These are phyloP conservation scores for Kwoniella botswanensis DNA, from an alignment of 768 basidiomycete species.

Conservation along the genomic window DNA sequence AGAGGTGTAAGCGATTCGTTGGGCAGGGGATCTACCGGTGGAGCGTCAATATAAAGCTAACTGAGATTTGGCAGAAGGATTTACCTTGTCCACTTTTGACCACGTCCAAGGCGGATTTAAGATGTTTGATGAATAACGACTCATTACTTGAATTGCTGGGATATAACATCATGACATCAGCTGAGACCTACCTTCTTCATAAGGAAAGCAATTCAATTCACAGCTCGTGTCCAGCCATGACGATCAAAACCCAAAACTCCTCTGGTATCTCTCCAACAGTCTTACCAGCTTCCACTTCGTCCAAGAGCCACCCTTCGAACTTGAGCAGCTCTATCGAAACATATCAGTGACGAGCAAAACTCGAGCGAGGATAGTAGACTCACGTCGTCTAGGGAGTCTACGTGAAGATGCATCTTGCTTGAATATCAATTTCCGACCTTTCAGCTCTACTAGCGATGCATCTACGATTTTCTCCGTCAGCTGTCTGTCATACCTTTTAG, in stretches of 20 bases:
- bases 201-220: conserved; percentile 18
- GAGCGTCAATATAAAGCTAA: neutral
- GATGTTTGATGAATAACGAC: conserved; percentile 32
- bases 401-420: conserved; percentile 28
- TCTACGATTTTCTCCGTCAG: neutral
- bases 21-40: conserved; percentile 29
- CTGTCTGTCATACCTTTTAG: neutral
- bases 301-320: conserved; percentile 37
- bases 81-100: conserved; percentile 26
- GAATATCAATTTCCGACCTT: conserved; percentile 38
- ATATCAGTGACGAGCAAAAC: too few species aligned
- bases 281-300: conserved; percentile 38
- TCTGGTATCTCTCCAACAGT: conserved; percentile 33
- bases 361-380: conserved; percentile 7
- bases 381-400: conserved; percentile 34
- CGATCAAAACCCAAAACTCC: conserved; percentile 36
- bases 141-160: conserved; percentile 30
- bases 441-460: conserved; percentile 36
- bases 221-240: conserved; percentile 44
- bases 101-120: conserved; percentile 31
- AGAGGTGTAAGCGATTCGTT: conserved; percentile 26
- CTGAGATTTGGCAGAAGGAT: neutral
- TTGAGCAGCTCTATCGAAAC: conserved; percentile 26
- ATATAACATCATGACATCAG: neutral
- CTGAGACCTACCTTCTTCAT: neutral